Evolutionary conservation across 164 flowering plant species (phyloP).

Genomic region (Kingdonia uniflora): DNA sequence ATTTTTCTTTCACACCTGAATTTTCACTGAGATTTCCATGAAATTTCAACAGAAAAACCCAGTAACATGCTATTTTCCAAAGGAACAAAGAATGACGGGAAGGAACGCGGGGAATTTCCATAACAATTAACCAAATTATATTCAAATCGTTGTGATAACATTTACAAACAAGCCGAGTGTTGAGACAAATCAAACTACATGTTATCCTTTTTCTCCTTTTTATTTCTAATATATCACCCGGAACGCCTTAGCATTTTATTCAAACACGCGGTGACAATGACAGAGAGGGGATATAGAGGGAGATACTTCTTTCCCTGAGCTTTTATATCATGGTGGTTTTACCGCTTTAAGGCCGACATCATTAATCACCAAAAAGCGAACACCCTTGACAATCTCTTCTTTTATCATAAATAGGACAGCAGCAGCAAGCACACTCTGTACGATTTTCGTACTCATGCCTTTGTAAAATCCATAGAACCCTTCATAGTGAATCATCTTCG

Average conservation of each 20-base stretch:
- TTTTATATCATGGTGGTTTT: constrained; percentile 23
- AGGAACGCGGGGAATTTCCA: no score
- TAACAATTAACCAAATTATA: no score
- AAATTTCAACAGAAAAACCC: no score
- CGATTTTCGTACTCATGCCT: constrained; percentile 89
- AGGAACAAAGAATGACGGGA: no score
- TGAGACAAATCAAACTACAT: background rate
- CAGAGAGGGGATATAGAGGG: background rate
- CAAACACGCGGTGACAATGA: background rate
- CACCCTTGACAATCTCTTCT: constrained; percentile 75
- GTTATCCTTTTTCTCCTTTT: background rate
- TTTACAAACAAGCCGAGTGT: no score
- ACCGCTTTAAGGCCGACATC: constrained; percentile 16
- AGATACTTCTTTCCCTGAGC: background rate
- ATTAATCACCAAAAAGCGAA: constrained; percentile 33
- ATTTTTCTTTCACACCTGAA: no score
- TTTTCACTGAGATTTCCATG: no score
- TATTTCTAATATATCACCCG: no score
- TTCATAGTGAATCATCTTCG: constrained; percentile 74
- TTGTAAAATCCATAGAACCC: constrained; percentile 70
- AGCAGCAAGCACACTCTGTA: constrained; percentile 92
- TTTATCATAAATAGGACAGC: constrained; percentile 84
- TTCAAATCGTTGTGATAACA: no score
- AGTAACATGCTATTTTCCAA: no score
- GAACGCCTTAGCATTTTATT: no score